A percentile compares a stretch with the other conserved stretches of the same genome.
Conservation (phyloP, 306 rosid genomes). For the Casuarina glauca region DNA sequence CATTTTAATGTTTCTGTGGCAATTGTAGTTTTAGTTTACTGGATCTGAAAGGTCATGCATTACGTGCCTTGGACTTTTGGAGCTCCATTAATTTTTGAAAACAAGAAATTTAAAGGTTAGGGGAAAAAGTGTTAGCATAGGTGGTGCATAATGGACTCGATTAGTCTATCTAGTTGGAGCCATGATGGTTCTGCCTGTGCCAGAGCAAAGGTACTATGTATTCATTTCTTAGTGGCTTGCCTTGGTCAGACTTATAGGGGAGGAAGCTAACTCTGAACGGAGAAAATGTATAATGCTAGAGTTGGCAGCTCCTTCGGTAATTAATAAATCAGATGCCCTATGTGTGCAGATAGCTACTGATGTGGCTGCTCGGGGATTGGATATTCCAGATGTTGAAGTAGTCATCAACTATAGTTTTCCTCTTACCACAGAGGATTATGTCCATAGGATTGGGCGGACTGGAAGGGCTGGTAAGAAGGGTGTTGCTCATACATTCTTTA, state of each 20-base stretch:
- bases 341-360: conserved; percentile 83
- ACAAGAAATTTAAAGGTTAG: neutral
- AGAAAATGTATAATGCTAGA: neutral
- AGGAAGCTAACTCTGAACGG: neutral
- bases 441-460: conserved; percentile 94
- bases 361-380: conserved; percentile 98
- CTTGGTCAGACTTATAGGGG: too few species aligned
- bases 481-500: conserved; percentile 95
- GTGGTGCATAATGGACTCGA: too few species aligned
- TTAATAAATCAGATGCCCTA: conserved; percentile 17
- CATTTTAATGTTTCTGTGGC: too few species aligned
- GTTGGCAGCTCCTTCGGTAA: neutral
- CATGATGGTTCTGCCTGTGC: too few species aligned
- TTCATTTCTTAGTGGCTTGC: too few species aligned
- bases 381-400: conserved; percentile 95
- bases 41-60: neutral
- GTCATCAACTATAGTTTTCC: conserved; percentile 95
- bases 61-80: too few species aligned
- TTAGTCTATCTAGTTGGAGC: too few species aligned
- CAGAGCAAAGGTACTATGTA: too few species aligned
- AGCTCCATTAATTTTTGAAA: neutral
- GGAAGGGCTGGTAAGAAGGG: conserved; percentile 98
- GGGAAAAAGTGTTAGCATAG: neutral
- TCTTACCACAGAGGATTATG: conserved; percentile 91
- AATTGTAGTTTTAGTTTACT: too few species aligned